Base-by-base conservation (phyloP, 164 flowering plant genomes). In the Liquidambar formosana region DNA sequence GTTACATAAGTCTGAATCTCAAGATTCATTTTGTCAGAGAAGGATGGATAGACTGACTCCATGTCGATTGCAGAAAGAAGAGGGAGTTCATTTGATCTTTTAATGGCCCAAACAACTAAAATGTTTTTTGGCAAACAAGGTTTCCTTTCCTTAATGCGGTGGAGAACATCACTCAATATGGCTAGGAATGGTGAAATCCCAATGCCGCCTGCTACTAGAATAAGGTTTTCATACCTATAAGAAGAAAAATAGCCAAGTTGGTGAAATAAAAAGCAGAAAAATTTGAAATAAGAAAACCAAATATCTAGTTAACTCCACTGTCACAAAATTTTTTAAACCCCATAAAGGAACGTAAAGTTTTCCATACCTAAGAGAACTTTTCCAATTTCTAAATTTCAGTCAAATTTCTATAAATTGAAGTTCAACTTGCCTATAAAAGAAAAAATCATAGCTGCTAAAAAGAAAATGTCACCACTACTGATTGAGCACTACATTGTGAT, bases 151-250 rank as follows among this genome's bases (percentile, higher is more conserved):
- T 77, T 78, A 10, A 82, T 49, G 26, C 90, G 88, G 73, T 85
- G 90, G 52, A 94, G 81, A 63, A 94, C 78, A 75, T 94, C 99
- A 59, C 89, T 88, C 76, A 94, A 73, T 72, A 94, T 79, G 62
- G 97, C 99, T n/a, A 92, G 63, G 76, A 94, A 94, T 9, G 99
- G 97, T 51, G 99, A 87, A 65, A 94, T 85, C 21, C 99, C 99
- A 63, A 94, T 92, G 41, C 99, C 99, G 49, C 99, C 99, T 33
- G 99, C 97, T 8, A 95, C 94, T 74, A 95, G 71, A 51, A 95
- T 75, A 43, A 92, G 90, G 76, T 89, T 81, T 71, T 87, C 91
- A 64, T 92, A 92, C 90, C 99, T 94, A 63, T 23, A 13, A 59
- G 21, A 63, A 60, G 16, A 49, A 67, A 57, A 22, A 64, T 33